Evolutionary conservation across 257 asterid species (phyloP).

Genomic region (Salvia rosmarinus): DNA sequence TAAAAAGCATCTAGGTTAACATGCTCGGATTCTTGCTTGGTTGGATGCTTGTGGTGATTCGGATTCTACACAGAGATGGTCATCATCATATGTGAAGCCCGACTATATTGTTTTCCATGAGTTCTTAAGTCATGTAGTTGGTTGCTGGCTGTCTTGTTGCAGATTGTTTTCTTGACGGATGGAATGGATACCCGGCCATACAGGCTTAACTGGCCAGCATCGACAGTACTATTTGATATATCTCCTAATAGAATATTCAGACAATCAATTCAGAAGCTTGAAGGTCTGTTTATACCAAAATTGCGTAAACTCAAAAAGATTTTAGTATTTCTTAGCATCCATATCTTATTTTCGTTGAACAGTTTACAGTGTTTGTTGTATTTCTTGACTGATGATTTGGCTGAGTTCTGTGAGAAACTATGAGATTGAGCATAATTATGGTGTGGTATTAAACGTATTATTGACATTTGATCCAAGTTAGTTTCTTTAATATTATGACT

Average conservation of each 20-base stretch:
- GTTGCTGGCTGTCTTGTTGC: constrained; percentile 46
- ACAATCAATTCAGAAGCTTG: constrained; percentile 56
- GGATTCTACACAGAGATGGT: not conserved
- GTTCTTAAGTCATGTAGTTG: constrained; percentile 17
- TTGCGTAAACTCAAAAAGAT: not conserved
- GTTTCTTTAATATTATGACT: too few relatives aligned
- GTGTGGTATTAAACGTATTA: too few relatives aligned
- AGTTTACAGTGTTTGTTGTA: not conserved
- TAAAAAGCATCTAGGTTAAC: not conserved
- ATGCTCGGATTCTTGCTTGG: not conserved
- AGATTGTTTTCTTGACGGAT: constrained; percentile 88
- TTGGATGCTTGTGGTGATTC: not conserved
- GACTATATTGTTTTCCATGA: constrained; percentile 15
- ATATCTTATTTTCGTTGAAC: not conserved
- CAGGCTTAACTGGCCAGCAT: constrained; percentile 77
- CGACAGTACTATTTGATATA: constrained; percentile 62
- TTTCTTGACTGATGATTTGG: not conserved
- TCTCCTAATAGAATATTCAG: constrained; percentile 61
- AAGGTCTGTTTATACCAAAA: constrained; percentile 45
- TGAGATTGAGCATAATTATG: not conserved
- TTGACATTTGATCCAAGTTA: too few relatives aligned
- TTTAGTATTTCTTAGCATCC: not conserved
- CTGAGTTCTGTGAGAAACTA: not conserved
- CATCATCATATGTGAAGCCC: not conserved
- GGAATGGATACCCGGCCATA: constrained; percentile 92